Conservation (phyloP, 2,329 filamentous ascomycete genomes). For the Talaromyces funiculosus region DNA sequence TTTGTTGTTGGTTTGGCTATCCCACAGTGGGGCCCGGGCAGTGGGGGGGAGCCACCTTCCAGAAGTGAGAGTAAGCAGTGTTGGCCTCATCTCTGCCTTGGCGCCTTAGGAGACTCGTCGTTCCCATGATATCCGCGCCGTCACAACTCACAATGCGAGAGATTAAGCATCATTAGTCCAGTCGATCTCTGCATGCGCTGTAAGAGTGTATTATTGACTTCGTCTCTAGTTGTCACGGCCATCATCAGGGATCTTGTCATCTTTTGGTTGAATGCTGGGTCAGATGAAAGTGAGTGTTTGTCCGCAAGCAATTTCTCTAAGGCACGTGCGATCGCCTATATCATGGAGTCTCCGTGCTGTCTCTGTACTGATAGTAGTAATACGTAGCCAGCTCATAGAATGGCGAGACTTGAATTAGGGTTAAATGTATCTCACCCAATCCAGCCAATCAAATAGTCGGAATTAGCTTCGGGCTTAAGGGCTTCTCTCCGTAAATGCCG, state of each 20-base stretch:
- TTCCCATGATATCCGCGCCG: no score
- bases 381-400: no score
- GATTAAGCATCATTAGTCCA: not conserved
- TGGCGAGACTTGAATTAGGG: not conserved
- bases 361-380: no score
- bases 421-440: not conserved
- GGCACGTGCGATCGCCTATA: not conserved
- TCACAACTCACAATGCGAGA: not conserved
- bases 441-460: not conserved
- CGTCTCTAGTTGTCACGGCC: not conserved
- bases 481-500: constrained; percentile 13
- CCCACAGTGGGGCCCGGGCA: not conserved
- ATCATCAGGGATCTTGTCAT: not conserved
- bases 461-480: constrained; percentile 7
- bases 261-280: not conserved
- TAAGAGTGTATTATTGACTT: not conserved
- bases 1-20: not conserved
- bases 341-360: not conserved
- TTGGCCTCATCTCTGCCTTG: not conserved
- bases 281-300: not conserved
- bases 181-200: not conserved
- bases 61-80: not conserved
- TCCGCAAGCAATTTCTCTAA: not conserved
- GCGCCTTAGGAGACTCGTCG: no score
- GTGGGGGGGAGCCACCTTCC: not conserved